Percentiles rank a stretch among this genome's conserved stretches.
Evolutionary conservation across 257 asterid genomes (phyloP).

Genomic region (Agastache rugosa): DNA sequence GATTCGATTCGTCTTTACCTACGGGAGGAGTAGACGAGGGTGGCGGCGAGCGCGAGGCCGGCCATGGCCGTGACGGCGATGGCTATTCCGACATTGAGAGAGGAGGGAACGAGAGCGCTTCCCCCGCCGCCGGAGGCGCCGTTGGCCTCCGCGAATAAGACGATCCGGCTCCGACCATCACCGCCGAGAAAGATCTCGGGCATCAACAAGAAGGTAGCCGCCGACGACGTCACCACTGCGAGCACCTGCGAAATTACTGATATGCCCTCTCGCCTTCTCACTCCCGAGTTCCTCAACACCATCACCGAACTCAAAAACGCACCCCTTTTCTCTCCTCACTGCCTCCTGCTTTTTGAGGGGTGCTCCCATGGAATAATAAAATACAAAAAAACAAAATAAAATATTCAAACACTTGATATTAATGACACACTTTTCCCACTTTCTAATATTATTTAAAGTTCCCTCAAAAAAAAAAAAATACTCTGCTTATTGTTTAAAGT

Average conservation of each 20-base stretch:
- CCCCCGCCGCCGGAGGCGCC: slow-evolving; percentile 50
- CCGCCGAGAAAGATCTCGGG: slow-evolving; percentile 60
- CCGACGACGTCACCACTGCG: slow-evolving; percentile 37
- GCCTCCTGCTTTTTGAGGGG: slow-evolving; percentile 36
- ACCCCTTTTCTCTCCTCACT: slow-evolving; percentile 32
- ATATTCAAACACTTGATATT: neutral
- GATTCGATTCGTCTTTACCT: slow-evolving; percentile 46
- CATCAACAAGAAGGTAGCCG: slow-evolving; percentile 48
- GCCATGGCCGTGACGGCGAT: slow-evolving; percentile 82
- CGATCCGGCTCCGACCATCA: slow-evolving; percentile 58
- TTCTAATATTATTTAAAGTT: neutral
- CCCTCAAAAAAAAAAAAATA: too few relatives aligned
- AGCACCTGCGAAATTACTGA: slow-evolving; percentile 27
- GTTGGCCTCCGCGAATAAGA: slow-evolving; percentile 58
- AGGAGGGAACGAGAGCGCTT: slow-evolving; percentile 38
- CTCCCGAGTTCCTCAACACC: slow-evolving; percentile 52
- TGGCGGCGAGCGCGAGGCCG: slow-evolving; percentile 73
- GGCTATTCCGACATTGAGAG: slow-evolving; percentile 70
- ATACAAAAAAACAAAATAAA: too few relatives aligned
- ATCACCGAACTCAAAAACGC: slow-evolving; percentile 47
- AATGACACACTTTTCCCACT: neutral
- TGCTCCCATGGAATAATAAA: neutral
- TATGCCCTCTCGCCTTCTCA: slow-evolving; percentile 47
- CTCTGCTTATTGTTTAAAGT: too few relatives aligned
- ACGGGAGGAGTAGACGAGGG: slow-evolving; percentile 75